A percentile compares a stretch with the other conserved stretches of the same genome.
These are phyloP conservation scores for Odonthalia washingtoniensis DNA, from an alignment of 31 red algal genomes.

Conservation along the genomic window DNA sequence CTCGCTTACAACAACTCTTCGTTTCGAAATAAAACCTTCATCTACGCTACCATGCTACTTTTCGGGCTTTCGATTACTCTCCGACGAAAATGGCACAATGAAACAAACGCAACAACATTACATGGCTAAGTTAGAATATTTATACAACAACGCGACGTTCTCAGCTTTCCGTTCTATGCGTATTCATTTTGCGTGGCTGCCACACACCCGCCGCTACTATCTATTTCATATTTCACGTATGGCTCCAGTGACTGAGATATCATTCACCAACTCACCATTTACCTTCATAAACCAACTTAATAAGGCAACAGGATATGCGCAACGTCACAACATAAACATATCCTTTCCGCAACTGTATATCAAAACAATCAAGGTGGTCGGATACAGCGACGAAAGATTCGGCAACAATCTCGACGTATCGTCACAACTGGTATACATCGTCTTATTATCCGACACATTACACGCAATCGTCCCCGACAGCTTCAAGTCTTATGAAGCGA, in stretches of 20 bases:
- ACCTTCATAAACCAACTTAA: constrained; percentile 36
- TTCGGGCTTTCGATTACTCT: too few relatives aligned
- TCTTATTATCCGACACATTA: background rate
- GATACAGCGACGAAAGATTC: constrained; percentile 33
- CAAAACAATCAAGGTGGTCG: constrained; percentile 15
- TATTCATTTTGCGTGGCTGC: too few relatives aligned
- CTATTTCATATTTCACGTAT: constrained; percentile 37
- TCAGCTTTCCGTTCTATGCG: too few relatives aligned
- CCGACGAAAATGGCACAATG: too few relatives aligned
- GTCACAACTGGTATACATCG: constrained; percentile 37
- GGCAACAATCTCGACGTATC: constrained; percentile 32
- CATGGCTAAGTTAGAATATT: too few relatives aligned
- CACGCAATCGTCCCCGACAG: background rate
- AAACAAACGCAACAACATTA: too few relatives aligned
- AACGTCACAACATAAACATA: background rate
- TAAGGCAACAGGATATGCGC: background rate
- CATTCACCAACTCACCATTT: background rate
- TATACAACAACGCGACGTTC: too few relatives aligned
- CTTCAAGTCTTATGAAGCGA: constrained; percentile 42
- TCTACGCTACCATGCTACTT: too few relatives aligned
- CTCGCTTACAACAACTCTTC: too few relatives aligned
- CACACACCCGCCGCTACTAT: too few relatives aligned
- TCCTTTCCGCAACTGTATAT: background rate
- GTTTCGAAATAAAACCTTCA: too few relatives aligned
- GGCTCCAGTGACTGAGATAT: constrained; percentile 24